These are phyloP conservation scores for Globisporangium polare DNA, from an alignment of 352 stramenopile species.

Conservation along the genomic window DNA sequence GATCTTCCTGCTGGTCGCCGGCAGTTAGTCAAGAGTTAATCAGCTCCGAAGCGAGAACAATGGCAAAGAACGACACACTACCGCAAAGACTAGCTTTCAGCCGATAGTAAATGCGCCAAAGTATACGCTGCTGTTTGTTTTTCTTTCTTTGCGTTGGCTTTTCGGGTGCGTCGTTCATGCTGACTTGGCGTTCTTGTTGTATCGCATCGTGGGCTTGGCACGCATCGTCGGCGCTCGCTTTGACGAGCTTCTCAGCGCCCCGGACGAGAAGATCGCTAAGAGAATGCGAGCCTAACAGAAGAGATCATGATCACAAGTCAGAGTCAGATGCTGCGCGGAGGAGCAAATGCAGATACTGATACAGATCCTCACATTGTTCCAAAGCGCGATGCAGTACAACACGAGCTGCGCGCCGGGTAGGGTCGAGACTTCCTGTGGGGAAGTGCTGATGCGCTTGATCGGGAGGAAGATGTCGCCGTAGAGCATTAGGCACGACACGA, in stretches of 20 bases:
- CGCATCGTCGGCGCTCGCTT: constrained; percentile 1
- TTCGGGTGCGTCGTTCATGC: no score
- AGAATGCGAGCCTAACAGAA: constrained; percentile 29
- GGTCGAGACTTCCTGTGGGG: constrained; percentile 2
- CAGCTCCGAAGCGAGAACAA: not conserved
- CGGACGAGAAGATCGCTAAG: constrained; percentile 30
- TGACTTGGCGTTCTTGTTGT: constrained; percentile 22
- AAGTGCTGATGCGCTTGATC: constrained; percentile 19
- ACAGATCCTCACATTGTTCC: constrained; percentile 25
- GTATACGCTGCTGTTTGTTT: not conserved
- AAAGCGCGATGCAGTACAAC: constrained; percentile 38
- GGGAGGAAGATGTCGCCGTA: constrained; percentile 60
- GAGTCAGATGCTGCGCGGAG: not conserved
- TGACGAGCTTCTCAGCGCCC: constrained; percentile 14
- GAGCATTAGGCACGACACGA: constrained; percentile 45
- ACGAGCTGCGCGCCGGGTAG: constrained; percentile 21
- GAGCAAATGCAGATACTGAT: not conserved
- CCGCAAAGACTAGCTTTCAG: not conserved
- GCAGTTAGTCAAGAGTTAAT: constrained; percentile 20
- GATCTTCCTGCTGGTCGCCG: constrained; percentile 83
- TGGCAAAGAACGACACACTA: not conserved
- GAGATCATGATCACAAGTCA: not conserved
- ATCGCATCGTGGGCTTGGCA: constrained; percentile 6
- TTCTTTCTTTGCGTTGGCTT: not conserved
- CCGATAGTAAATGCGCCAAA: constrained; percentile 5